Conservation (phyloP, 768 basidiomycete species). For the Auriculariales sp. region DNA sequence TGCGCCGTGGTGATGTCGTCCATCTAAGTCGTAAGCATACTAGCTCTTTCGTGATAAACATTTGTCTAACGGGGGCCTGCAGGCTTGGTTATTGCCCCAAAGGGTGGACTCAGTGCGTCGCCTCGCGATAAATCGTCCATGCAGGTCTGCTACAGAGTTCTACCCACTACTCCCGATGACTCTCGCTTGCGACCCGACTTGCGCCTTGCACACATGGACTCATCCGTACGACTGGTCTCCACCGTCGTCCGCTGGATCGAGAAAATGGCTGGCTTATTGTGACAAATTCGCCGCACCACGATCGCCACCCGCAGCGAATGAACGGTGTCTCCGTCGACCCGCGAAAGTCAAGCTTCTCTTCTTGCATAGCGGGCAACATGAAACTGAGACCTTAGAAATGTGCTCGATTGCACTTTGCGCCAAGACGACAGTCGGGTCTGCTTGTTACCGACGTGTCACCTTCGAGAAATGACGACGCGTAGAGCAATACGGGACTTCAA, state of each 20-base stretch:
- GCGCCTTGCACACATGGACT: not conserved
- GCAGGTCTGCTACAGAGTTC: not conserved
- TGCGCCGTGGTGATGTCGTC: not conserved
- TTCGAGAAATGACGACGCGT: no score
- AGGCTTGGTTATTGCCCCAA: not conserved
- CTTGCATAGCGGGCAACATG: no score
- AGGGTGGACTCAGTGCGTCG: not conserved
- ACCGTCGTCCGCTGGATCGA: not conserved
- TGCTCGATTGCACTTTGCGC: no score
- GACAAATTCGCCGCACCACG: no score
- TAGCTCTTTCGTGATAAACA: not conserved
- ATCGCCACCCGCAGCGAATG: no score
- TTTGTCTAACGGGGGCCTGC: not conserved
- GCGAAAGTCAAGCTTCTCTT: no score
- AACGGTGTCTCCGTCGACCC: no score
- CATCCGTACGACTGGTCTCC: not conserved
- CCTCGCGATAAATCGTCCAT: not conserved
- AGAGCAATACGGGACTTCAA: no score
- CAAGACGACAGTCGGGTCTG: no score
- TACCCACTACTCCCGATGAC: not conserved
- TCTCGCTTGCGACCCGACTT: not conserved
- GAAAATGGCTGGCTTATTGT: not conserved
- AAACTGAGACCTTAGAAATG: no score
- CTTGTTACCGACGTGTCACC: no score
- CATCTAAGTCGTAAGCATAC: not conserved